These are phyloP conservation scores for Chytriomyces sp. DNA, from an alignment of 192 early-diverging fungal species.

Conservation along the genomic window DNA sequence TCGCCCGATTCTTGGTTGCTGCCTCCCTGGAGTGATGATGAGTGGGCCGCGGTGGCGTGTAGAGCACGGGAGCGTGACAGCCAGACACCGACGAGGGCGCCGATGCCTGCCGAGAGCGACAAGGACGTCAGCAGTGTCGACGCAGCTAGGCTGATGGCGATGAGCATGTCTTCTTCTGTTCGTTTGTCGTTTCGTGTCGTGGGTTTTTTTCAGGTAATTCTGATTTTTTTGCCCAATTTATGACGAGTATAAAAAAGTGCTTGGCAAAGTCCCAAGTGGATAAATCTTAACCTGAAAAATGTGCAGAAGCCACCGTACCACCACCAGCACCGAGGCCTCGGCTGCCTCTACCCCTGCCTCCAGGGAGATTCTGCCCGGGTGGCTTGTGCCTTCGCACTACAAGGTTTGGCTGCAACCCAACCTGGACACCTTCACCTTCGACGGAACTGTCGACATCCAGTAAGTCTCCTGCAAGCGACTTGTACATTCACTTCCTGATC, in stretches of 20 bases:
- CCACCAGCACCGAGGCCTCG: conserved; percentile 12
- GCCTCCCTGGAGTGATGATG: background rate
- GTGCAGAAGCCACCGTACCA: conserved; percentile 30
- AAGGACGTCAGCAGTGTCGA: background rate
- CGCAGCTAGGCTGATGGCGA: background rate
- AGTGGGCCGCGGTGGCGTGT: background rate
- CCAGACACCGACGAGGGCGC: background rate
- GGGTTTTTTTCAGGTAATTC: too few species aligned
- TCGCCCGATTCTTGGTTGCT: background rate
- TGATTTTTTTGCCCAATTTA: too few species aligned
- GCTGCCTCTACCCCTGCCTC: background rate
- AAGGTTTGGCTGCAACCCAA: conserved; percentile 76
- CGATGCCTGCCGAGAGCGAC: background rate
- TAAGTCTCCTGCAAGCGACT: conserved; percentile 45
- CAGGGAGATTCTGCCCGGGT: conserved; percentile 76
- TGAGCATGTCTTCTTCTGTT: background rate
- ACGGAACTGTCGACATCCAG: conserved; percentile 77
- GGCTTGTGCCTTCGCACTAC: conserved; percentile 78
- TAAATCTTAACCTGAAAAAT: too few species aligned
- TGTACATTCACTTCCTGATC: background rate
- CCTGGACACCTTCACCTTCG: conserved; percentile 77
- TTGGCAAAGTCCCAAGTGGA: too few species aligned
- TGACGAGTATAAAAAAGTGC: too few species aligned
- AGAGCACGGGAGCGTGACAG: background rate
- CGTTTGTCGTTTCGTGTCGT: too few species aligned